Conservation (phyloP, 176 grass and related monocot species). For the Phyllostachys edulis region DNA sequence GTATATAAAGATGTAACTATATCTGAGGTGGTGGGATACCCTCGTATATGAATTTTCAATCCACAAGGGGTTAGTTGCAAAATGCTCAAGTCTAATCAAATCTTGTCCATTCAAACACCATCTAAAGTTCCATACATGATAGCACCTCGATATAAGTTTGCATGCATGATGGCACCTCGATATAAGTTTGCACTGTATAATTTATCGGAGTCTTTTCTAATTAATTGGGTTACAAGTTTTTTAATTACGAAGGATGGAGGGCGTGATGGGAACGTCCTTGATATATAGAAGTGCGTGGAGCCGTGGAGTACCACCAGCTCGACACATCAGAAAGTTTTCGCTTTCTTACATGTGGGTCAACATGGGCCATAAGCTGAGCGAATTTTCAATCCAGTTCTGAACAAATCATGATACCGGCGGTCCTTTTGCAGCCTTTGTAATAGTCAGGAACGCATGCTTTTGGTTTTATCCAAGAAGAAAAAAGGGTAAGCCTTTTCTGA, state of each 20-base stretch:
- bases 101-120: background rate
- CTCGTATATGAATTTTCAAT: background rate
- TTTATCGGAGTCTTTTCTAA: background rate
- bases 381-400: slow-evolving; percentile 48
- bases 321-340: slow-evolving; percentile 21
- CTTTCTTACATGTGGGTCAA: slow-evolving; percentile 28
- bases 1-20: background rate
- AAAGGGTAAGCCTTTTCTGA: background rate
- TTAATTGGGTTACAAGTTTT: background rate
- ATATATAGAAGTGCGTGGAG: background rate
- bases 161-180: too few species aligned
- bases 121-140: background rate
- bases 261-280: slow-evolving; percentile 7
- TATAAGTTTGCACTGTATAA: background rate
- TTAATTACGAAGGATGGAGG: background rate
- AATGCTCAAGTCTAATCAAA: background rate
- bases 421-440: slow-evolving; percentile 37
- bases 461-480: slow-evolving; percentile 17
- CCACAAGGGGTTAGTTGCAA: background rate
- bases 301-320: background rate
- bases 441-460: slow-evolving; percentile 31
- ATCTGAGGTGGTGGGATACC: background rate
- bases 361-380: slow-evolving; percentile 25
- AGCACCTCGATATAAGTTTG: background rate
- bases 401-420: slow-evolving; percentile 39